phyloP scores from a whole-genome alignment of 805 yeast genomes.

The Candida andamanensis region DNA sequence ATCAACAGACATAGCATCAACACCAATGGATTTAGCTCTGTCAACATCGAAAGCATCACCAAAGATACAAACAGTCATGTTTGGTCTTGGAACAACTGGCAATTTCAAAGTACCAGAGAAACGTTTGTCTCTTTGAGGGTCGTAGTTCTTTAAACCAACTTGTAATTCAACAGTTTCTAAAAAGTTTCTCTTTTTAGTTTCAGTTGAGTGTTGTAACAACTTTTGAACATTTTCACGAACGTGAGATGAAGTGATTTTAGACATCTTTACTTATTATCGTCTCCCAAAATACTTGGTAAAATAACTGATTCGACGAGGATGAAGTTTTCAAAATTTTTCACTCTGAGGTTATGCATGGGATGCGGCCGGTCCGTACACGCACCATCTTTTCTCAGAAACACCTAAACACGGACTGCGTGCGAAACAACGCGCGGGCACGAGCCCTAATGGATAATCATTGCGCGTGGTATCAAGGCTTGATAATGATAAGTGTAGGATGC shows the following conservation, averaged over 20 bases:
- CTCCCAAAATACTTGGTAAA: constrained; percentile 59
- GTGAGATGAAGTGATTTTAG: constrained; percentile 86
- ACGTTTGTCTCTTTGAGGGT: constrained; percentile 99
- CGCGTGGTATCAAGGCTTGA: no score
- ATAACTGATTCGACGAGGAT: constrained; percentile 55
- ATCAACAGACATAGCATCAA: constrained; percentile 99
- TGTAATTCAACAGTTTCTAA: constrained; percentile 99
- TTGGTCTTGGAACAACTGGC: constrained; percentile 99
- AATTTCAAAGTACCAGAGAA: constrained; percentile 99
- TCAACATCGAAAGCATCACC: constrained; percentile 99
- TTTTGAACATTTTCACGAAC: constrained; percentile 96
- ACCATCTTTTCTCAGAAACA: no score
- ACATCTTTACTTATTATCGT: constrained; percentile 57
- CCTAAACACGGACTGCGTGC: no score
- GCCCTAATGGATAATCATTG: no score
- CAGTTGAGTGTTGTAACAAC: constrained; percentile 83
- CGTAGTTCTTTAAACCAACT: constrained; percentile 99
- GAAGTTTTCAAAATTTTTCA: constrained; percentile 13
- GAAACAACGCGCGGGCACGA: no score
- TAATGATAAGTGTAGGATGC: not conserved
- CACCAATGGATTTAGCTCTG: constrained; percentile 99
- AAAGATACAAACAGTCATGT: constrained; percentile 99
- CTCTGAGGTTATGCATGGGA: no score
- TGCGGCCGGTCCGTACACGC: no score
- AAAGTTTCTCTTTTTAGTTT: constrained; percentile 99